Base-by-base conservation (phyloP, 768 basidiomycete genomes). In the Tulasnella sp. region DNA sequence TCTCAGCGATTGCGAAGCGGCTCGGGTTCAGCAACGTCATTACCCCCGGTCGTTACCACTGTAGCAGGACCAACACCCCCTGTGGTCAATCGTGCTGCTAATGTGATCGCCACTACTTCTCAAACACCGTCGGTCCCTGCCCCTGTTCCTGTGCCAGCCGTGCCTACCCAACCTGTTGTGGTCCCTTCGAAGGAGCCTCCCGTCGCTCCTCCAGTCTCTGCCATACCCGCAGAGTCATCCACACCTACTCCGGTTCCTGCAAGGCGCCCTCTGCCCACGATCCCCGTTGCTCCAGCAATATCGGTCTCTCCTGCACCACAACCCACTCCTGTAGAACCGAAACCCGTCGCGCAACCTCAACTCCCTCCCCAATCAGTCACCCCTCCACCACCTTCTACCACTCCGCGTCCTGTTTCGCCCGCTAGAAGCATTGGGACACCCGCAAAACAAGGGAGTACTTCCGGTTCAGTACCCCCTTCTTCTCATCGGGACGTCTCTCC, bases 1-100 rank as follows among this genome's bases (percentile, higher is more conserved):
- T 54, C 52, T 23, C 52, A 54, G 39, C 11, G 52, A 31, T 25
- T 54, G 14, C 52, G 52, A 11, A 54, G 36, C 15, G 25, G 37
- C 21, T 42, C 51, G 6, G 17, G 21, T 39, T 19, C 32, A 36
- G 5, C 6, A n/a, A n/a, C n/a, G n/a, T n/a, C n/a, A n/a, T n/a
- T n/a, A n/a, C n/a, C n/a, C n/a, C n/a, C n/a, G n/a, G n/a, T n/a
- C n/a, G n/a, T n/a, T n/a, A n/a, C n/a, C n/a, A 15, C 42, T 19
- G 17, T 3, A 3, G 45, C 15, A 17, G 45, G 45, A 11, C 25
- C n/a, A 15, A 23, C 19, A 11, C 17, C 46, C n/a, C n/a, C 23
- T 14, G 34, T 17, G n/a, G 12, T 32, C 27, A 11, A 25, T 17
- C 14, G 19, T 2, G 23, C 11, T 23, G 31, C 5, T 15, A 4